A percentile compares a stretch with the other conserved stretches of the same genome.
phyloP scores from a whole-genome alignment of 176 grass and related monocot species.

The Microstegium vimineum region DNA sequence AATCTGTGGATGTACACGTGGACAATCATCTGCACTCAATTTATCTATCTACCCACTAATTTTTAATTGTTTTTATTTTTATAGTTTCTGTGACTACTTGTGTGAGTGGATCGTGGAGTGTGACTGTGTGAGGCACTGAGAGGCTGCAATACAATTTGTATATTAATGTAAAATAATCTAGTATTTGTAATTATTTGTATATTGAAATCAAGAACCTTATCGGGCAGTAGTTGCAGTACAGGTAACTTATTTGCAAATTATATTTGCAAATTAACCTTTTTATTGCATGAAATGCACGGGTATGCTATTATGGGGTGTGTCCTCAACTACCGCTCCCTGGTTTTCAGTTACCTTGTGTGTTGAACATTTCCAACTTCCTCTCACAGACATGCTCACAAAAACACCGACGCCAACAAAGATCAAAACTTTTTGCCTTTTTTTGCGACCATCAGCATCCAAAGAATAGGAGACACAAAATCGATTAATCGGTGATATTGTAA shows the following conservation, averaged over 20 bases:
- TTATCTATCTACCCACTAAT: constrained; percentile 7
- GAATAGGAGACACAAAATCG: neutral
- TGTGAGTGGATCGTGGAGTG: neutral
- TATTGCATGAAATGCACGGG: neutral
- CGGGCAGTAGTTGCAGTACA: neutral
- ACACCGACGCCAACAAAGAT: constrained; percentile 14
- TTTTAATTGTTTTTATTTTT: neutral
- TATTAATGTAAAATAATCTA: constrained; percentile 16
- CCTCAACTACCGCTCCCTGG: constrained; percentile 35
- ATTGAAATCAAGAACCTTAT: neutral
- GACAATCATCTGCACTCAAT: neutral
- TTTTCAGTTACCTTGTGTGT: constrained; percentile 35
- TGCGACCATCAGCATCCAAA: neutral
- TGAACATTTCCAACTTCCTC: constrained; percentile 33
- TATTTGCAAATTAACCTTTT: too few relatives aligned
- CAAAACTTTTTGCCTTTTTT: constrained; percentile 17
- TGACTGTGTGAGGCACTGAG: neutral
- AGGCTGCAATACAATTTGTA: constrained; percentile 18
- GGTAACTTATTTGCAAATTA: neutral
- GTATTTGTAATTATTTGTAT: neutral
- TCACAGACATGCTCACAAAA: constrained; percentile 5
- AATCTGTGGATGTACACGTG: neutral
- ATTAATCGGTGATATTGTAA: neutral
- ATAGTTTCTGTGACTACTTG: neutral
- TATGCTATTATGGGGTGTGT: constrained; percentile 29